Evolutionary conservation across 805 yeast species (phyloP).

Genomic region (Maudiozyma barnettii): DNA sequence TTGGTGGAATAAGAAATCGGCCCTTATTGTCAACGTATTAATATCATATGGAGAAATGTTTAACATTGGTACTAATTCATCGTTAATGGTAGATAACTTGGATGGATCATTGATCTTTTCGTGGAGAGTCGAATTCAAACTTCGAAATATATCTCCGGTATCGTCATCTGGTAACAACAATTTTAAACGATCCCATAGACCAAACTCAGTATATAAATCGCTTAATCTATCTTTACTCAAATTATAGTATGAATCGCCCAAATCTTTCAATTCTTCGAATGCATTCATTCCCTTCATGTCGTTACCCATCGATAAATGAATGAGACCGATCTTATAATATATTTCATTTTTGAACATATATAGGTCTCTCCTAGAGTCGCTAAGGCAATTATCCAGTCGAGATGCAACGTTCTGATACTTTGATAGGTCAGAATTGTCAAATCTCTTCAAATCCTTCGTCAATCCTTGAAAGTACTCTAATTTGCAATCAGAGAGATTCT

Average conservation of each 20-base stretch:
- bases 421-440: conserved; percentile 2
- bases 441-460: neutral
- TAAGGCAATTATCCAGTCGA: neutral
- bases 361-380: neutral
- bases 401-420: neutral
- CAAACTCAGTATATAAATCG: conserved; percentile 44
- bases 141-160: conserved; percentile 9
- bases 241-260: conserved; percentile 20
- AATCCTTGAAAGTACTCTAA: neutral
- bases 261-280: conserved; percentile 36
- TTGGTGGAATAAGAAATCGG: conserved; percentile 11
- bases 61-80: conserved; percentile 29
- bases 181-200: conserved; percentile 35
- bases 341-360: conserved; percentile 24
- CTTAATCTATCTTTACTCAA: conserved; percentile 43
- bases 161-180: conserved; percentile 7
- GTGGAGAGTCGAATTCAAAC: conserved; percentile 11
- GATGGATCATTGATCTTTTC: conserved; percentile 3
- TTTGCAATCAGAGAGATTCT: neutral
- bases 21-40: conserved; percentile 22
- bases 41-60: conserved; percentile 38
- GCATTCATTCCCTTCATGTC: conserved; percentile 45
- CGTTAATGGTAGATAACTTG: conserved; percentile 18
- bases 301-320: conserved; percentile 48
- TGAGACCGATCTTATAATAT: conserved; percentile 50